Evolutionary conservation across 1,139 yeast genomes (phyloP).

Genomic region (Kodamaea arcana): DNA sequence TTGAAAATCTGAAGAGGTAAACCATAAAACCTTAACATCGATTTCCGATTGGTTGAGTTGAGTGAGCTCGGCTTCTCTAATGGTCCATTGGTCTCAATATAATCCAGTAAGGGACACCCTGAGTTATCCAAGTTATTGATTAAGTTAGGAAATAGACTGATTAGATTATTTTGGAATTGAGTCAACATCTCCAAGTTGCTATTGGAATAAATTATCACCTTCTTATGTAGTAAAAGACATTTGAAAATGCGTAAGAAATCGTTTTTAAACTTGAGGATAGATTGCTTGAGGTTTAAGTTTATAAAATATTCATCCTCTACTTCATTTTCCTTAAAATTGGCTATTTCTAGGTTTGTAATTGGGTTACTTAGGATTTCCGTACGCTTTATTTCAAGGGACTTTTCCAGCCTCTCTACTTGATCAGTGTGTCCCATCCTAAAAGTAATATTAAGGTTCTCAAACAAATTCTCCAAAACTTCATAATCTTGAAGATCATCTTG

Average conservation of each 20-base stretch:
- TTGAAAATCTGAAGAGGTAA: conserved; percentile 84
- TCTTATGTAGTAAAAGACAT: conserved; percentile 71
- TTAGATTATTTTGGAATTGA: conserved; percentile 66
- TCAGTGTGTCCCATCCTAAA: not conserved
- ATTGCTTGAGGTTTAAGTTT: conserved; percentile 68
- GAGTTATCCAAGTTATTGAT: conserved; percentile 69
- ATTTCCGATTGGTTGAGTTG: conserved; percentile 71
- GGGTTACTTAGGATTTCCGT: not conserved
- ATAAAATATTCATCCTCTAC: conserved; percentile 50
- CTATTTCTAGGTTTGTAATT: not conserved
- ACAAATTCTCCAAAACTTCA: conserved; percentile 62
- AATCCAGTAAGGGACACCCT: conserved; percentile 73
- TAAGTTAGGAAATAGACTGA: conserved; percentile 74
- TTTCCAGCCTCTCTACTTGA: too few relatives aligned
- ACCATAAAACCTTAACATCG: conserved; percentile 78
- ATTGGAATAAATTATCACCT: conserved; percentile 68
- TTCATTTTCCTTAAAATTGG: conserved; percentile 21
- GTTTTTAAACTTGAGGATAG: conserved; percentile 56
- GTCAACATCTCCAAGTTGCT: conserved; percentile 74
- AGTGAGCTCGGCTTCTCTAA: conserved; percentile 63
- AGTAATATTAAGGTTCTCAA: conserved; percentile 58
- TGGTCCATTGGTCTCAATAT: conserved; percentile 47
- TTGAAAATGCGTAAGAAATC: conserved; percentile 70
- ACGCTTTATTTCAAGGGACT: too few relatives aligned
- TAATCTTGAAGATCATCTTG: conserved; percentile 76